Percentiles rank a stretch among this genome's conserved stretches.
Evolutionary conservation across 75 land plant species (phyloP).

Genomic region (Isoetes taiwanensis): DNA sequence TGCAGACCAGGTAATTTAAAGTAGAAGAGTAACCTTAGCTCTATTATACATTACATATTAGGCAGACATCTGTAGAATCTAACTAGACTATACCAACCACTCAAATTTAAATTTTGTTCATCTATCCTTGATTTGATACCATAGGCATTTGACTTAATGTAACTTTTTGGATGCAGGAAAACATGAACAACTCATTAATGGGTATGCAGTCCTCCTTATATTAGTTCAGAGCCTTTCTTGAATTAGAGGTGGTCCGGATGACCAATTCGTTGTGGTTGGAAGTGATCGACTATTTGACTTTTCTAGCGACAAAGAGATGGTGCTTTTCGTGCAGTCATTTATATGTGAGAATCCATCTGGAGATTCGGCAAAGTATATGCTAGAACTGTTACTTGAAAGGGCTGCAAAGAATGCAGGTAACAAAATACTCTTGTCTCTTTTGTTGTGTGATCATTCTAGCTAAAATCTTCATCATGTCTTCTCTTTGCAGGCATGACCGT

Average conservation of each 20-base stretch:
- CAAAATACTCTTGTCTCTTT: neutral
- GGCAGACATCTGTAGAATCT: too few relatives aligned
- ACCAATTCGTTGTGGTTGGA: conserved; percentile 61
- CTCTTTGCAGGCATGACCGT: too few relatives aligned
- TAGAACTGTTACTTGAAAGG: conserved; percentile 60
- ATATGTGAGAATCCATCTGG: conserved; percentile 36
- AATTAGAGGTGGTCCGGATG: conserved; percentile 33
- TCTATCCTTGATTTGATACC: too few relatives aligned
- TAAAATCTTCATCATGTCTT: too few relatives aligned
- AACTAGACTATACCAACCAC: too few relatives aligned
- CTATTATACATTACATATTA: too few relatives aligned
- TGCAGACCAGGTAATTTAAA: too few relatives aligned
- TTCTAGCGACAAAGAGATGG: conserved; percentile 68
- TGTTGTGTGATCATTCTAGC: too few relatives aligned
- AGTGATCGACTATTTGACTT: conserved; percentile 90
- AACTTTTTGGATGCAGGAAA: conserved; percentile 65
- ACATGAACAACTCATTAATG: conserved; percentile 58
- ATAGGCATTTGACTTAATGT: too few relatives aligned
- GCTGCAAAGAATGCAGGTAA: conserved; percentile 72
- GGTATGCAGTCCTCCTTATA: conserved; percentile 65
- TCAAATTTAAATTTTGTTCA: too few relatives aligned
- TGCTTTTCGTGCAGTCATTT: conserved; percentile 40
- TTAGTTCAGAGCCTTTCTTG: conserved; percentile 42
- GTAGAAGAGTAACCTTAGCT: too few relatives aligned
- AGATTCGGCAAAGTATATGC: conserved; percentile 72